Evolutionary conservation across 1,284 basidiomycete genomes (phyloP).

Genomic region (Ustilago crameri): DNA sequence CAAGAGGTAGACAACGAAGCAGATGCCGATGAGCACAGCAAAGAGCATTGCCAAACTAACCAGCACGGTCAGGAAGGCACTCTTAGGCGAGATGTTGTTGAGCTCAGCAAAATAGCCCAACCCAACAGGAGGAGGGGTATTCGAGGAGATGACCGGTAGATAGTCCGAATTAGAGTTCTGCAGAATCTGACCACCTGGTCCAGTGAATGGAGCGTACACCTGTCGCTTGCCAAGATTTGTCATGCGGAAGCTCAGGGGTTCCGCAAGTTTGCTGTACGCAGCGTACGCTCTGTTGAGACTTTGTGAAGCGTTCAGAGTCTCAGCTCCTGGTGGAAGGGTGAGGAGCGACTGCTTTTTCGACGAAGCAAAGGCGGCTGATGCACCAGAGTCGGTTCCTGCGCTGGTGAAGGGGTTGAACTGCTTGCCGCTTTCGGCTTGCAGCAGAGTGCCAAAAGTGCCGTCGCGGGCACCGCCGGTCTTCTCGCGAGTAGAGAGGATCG

Average conservation of each 20-base stretch:
- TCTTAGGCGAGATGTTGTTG: constrained; percentile 58
- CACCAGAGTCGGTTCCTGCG: constrained; percentile 12
- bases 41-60: constrained; percentile 58
- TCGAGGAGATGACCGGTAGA: constrained; percentile 48
- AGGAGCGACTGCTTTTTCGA: constrained; percentile 19
- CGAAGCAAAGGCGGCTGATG: constrained; percentile 20
- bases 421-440: constrained; percentile 50
- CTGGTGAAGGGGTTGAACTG: constrained; percentile 54
- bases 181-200: constrained; percentile 55
- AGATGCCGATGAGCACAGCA: constrained; percentile 42
- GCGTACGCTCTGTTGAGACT: constrained; percentile 14
- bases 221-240: constrained; percentile 46
- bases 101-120: constrained; percentile 56
- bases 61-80: constrained; percentile 63
- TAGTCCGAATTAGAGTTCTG: constrained; percentile 23
- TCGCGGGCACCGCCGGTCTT: constrained; percentile 80
- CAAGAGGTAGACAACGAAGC: constrained; percentile 34
- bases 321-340: constrained; percentile 10
- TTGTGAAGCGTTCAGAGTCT: not conserved
- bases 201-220: constrained; percentile 64
- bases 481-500: constrained; percentile 83
- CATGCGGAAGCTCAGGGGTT: constrained; percentile 32
- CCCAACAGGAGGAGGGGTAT: constrained; percentile 40
- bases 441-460: constrained; percentile 43
- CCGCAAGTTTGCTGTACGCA: constrained; percentile 18